Evolutionary conservation across 352 stramenopile species (phyloP), one percentile per base, ranked within the genome.

Genomic region (Globisporangium perplexum): DNA sequence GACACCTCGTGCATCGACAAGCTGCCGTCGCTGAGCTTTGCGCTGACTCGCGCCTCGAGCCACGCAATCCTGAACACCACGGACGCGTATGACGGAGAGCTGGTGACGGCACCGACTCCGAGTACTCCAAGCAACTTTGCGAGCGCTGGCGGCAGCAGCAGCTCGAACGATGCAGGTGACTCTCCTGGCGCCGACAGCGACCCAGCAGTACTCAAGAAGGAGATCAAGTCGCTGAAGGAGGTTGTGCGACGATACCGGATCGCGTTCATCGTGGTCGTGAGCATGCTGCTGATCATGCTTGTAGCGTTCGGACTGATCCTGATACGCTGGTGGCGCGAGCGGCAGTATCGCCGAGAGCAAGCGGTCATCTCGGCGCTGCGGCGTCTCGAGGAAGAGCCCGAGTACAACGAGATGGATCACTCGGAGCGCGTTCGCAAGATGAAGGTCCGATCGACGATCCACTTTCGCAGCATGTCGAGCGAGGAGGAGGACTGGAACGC

Each of bases 1-100:
- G 75, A 92, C 50, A 67, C 74, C 18, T 77, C 71, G 3, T 92
- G 82, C 39, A 64, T 87, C 47, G 24, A 47, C 10, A 53, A 63
- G 24, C 42, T 88, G 17, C 57, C 62, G 7, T 57, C 53, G 2
- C 48, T 68, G 15, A 80, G 55, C 38, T 67, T 87, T 7, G 47
- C 46, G 4, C 66, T 84, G 43, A 67, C 67, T 8, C 62, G 50
- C 1, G 23, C 50, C 2, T 50, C 68, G 23, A 87, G 67, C 44
- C 22, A 63, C 1, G 47, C 71, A 36, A 50, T 87, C n/a, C 63
- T 89, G 38, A 70, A 66, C n/a, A 64, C 76, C 4, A 50, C 55
- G 10, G 68, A 87, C 45, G 55, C 75, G 10, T 87, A 80, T 35
- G 61, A 87, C 33, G 74, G 75, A 4, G 62, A 68, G 20, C 55